Conservation (phyloP, 2,329 filamentous ascomycete genomes). For the Fusarium sacchari region DNA sequence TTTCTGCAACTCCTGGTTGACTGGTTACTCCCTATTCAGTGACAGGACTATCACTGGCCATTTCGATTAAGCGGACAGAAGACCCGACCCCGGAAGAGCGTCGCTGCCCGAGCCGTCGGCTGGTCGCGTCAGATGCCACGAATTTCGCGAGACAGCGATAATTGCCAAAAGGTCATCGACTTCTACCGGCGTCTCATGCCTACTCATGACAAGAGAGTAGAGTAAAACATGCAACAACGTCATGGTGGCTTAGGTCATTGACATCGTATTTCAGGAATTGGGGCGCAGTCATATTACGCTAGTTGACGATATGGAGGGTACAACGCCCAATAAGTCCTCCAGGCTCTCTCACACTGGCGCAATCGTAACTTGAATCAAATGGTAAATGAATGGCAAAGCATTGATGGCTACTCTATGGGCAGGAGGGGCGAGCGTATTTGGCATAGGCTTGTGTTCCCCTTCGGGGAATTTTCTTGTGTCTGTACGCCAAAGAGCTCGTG, state of each 20-base stretch:
- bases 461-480: conserved; percentile 52
- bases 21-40: background rate
- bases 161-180: conserved; percentile 8
- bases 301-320: background rate
- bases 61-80: conserved; percentile 5
- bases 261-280: background rate
- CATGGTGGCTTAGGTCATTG: background rate
- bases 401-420: background rate
- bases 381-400: conserved; percentile 9
- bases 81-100: conserved; percentile 12
- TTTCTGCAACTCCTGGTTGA: background rate
- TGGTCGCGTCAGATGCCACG: conserved; percentile 34
- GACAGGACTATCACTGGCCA: background rate
- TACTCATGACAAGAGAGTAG: background rate
- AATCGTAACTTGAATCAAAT: conserved; percentile 11
- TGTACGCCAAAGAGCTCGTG: conserved; percentile 53
- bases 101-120: conserved; percentile 34
- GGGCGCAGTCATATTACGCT: background rate
- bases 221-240: background rate
- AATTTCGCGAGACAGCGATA: conserved; percentile 17
- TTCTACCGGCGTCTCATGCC: background rate
- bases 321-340: conserved; percentile 7
- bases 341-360: conserved; percentile 11
- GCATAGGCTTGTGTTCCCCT: conserved; percentile 47
- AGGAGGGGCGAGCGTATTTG: conserved; percentile 31